A percentile compares a stretch with the other conserved stretches of the same genome.
Evolutionary conservation across 2,329 filamentous ascomycete genomes (phyloP).

Genomic region (Cercospora berteroae): DNA sequence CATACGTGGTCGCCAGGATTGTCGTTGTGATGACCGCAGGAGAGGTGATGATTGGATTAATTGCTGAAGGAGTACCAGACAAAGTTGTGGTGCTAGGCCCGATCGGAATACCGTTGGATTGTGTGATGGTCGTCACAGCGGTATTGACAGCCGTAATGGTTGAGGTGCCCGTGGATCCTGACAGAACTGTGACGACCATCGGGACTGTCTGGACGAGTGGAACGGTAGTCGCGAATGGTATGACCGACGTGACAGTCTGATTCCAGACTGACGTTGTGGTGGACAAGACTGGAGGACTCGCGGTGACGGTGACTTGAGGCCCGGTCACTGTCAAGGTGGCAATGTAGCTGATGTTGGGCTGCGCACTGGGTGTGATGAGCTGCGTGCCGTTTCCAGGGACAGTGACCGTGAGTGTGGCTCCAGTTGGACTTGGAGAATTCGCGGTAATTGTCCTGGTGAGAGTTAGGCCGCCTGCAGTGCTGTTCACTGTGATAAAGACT

Average conservation of each 20-base stretch:
- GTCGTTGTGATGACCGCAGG: conserved; percentile 5
- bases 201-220: conserved; percentile 16
- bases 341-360: conserved; percentile 14
- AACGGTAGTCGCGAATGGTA: conserved; percentile 17
- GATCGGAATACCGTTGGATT: neutral
- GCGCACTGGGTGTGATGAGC: neutral
- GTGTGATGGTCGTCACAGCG: neutral
- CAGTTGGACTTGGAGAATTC: conserved; percentile 6
- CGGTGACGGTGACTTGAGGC: neutral
- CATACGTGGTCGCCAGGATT: conserved; percentile 5
- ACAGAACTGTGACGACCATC: conserved; percentile 20
- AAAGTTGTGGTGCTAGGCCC: neutral
- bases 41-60: neutral
- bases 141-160: neutral
- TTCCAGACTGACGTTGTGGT: conserved; percentile 11
- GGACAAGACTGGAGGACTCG: neutral
- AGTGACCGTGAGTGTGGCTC: conserved; percentile 17
- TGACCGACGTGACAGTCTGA: conserved; percentile 10
- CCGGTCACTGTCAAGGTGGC: conserved; percentile 17
- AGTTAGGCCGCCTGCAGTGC: conserved; percentile 8
- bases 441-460: conserved; percentile 12
- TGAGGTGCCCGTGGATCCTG: conserved; percentile 11
- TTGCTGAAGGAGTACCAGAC: neutral
- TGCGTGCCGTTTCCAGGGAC: conserved; percentile 13
- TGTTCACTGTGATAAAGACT: conserved; percentile 15